phyloP scores from a whole-genome alignment of 2,329 filamentous ascomycete species.

The Chaetomium sp. region DNA sequence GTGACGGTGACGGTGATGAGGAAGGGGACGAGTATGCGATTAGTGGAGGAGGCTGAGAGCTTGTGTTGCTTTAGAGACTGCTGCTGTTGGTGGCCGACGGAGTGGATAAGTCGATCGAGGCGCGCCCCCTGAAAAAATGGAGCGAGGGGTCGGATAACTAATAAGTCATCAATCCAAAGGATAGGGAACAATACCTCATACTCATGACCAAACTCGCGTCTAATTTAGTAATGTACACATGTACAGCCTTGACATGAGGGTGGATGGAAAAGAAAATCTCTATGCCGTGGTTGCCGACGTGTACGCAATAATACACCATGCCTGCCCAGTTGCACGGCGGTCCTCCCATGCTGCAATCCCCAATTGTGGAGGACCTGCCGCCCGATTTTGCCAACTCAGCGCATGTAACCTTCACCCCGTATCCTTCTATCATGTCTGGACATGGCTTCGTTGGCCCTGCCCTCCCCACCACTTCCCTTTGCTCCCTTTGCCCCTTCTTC shows the following conservation, averaged over 20 bases:
- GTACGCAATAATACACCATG: slow-evolving; percentile 34
- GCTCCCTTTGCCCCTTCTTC: neutral
- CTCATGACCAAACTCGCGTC: slow-evolving; percentile 24
- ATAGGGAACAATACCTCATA: neutral
- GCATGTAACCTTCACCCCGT: slow-evolving; percentile 1
- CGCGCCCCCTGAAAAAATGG: too few relatives aligned
- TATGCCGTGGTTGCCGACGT: slow-evolving; percentile 36
- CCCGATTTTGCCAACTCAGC: slow-evolving; percentile 8
- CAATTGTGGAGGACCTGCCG: neutral
- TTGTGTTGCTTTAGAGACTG: too few relatives aligned
- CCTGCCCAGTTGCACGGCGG: slow-evolving; percentile 10
- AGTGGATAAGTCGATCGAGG: too few relatives aligned
- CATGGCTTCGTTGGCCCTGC: neutral
- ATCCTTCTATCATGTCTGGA: neutral
- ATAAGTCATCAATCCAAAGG: neutral
- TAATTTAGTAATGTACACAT: slow-evolving; percentile 51
- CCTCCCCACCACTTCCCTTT: neutral
- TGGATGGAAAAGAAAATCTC: slow-evolving; percentile 37
- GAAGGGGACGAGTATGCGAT: neutral
- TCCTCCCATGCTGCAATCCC: neutral
- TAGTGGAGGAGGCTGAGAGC: neutral
- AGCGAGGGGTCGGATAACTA: too few relatives aligned
- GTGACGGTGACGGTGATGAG: neutral
- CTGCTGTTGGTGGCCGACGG: too few relatives aligned
- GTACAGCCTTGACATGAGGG: slow-evolving; percentile 41